Evolutionary conservation across 306 rosid genomes (phyloP).

Genomic region (Mimosa pudica): DNA sequence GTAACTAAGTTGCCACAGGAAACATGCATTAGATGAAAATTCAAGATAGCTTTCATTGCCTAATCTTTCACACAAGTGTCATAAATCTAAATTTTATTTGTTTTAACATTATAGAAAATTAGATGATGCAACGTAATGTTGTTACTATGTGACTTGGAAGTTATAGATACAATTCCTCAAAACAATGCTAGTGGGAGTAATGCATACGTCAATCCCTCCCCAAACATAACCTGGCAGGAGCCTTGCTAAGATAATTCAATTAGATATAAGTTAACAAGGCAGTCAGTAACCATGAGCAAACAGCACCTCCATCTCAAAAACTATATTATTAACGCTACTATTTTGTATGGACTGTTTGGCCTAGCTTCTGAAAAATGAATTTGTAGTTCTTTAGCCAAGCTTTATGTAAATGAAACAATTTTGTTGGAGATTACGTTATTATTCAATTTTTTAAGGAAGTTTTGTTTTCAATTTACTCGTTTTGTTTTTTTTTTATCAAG

Average conservation of each 20-base stretch:
- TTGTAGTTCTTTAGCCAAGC: background rate
- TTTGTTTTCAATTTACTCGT: background rate
- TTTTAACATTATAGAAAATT: background rate
- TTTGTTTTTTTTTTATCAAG: background rate
- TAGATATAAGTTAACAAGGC: background rate
- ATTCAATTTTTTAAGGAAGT: background rate
- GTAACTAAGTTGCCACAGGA: conserved; percentile 1
- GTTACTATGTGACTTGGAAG: too few relatives aligned
- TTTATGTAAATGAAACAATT: background rate
- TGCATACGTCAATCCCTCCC: too few relatives aligned
- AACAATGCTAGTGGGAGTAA: too few relatives aligned
- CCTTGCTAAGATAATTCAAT: background rate
- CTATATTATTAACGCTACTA: background rate
- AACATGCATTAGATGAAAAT: background rate
- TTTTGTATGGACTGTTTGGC: background rate
- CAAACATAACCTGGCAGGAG: too few relatives aligned
- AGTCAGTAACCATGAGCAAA: background rate
- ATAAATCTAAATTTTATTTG: background rate
- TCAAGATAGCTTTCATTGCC: background rate
- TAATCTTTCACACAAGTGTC: background rate
- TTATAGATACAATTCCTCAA: too few relatives aligned
- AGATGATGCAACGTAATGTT: too few relatives aligned
- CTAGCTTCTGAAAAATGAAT: background rate
- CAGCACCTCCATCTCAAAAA: background rate
- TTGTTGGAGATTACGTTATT: background rate